Conservation (phyloP, 2,329 filamentous ascomycete genomes). For the Blumeria hordei region DNA sequence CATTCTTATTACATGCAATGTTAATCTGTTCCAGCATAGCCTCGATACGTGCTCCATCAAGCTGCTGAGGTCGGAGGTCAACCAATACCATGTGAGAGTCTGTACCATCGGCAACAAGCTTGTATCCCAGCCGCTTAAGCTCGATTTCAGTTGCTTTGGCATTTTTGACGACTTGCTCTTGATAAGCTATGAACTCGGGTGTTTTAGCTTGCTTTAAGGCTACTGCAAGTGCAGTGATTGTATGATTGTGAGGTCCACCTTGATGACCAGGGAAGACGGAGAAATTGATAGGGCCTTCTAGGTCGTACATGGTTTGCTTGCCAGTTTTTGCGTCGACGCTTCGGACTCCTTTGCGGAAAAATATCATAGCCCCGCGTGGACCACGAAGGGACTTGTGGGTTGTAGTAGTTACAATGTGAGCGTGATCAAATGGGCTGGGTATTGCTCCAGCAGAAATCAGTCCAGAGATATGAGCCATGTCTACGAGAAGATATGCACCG, state of each 20-base stretch:
- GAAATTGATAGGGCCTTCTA: slow-evolving; percentile 81
- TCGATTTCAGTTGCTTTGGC: slow-evolving; percentile 35
- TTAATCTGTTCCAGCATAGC: slow-evolving; percentile 76
- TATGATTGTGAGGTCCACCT: slow-evolving; percentile 96
- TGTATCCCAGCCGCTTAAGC: slow-evolving; percentile 60
- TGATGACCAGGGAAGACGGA: slow-evolving; percentile 97
- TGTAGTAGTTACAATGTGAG: slow-evolving; percentile 91
- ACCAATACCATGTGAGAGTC: slow-evolving; percentile 92
- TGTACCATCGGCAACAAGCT: slow-evolving; percentile 77
- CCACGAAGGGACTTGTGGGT: slow-evolving; percentile 95
- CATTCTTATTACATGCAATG: slow-evolving; percentile 98
- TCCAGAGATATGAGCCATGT: slow-evolving; percentile 95
- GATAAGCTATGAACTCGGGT: slow-evolving; percentile 79
- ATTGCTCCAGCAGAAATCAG: slow-evolving; percentile 80
- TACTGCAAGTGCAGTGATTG: slow-evolving; percentile 84
- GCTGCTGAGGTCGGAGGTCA: slow-evolving; percentile 67
- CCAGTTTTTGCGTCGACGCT: slow-evolving; percentile 66
- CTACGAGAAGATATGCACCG: slow-evolving; percentile 76
- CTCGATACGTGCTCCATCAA: slow-evolving; percentile 80
- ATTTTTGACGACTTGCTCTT: slow-evolving; percentile 73
- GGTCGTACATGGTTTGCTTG: slow-evolving; percentile 65
- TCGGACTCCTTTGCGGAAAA: slow-evolving; percentile 83
- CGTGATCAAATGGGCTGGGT: slow-evolving; percentile 67
- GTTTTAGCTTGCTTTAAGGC: slow-evolving; percentile 83
- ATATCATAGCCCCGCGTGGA: slow-evolving; percentile 91